Conservation (phyloP, 2,329 filamentous ascomycete genomes). For the Alternaria triticimaculans region DNA sequence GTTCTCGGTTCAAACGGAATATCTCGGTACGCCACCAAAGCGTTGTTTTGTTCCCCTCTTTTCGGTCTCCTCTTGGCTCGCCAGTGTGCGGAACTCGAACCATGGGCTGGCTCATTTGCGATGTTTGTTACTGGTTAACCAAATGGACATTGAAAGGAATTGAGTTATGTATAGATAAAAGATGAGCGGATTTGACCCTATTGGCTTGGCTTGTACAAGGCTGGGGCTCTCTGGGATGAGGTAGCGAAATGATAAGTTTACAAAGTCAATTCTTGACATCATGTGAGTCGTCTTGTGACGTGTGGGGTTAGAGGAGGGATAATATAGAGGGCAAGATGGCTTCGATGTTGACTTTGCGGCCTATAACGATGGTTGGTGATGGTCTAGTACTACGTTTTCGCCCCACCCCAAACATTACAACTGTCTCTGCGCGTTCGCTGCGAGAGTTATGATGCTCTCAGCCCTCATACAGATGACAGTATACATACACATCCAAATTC, state of each 20-base stretch:
- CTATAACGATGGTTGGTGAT: neutral
- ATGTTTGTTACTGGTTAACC: slow-evolving; percentile 10
- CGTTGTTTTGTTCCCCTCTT: slow-evolving; percentile 8
- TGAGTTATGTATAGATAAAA: slow-evolving; percentile 19
- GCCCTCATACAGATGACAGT: neutral
- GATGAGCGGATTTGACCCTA: neutral
- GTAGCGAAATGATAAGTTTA: slow-evolving; percentile 14
- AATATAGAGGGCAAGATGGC: neutral
- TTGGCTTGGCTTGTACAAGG: neutral
- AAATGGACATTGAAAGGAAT: neutral
- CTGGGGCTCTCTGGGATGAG: slow-evolving; percentile 4
- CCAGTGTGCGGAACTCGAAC: slow-evolving; percentile 5
- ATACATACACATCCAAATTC: neutral
- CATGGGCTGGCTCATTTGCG: slow-evolving; percentile 20
- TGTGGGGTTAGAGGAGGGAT: neutral
- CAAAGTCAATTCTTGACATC: neutral
- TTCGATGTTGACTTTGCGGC: neutral
- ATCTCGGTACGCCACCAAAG: slow-evolving; percentile 17
- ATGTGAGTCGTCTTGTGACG: neutral
- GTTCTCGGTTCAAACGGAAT: slow-evolving; percentile 8
- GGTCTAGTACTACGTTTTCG: neutral
- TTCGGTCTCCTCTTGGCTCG: slow-evolving; percentile 4
- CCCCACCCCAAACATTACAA: neutral
- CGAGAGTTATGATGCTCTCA: neutral
- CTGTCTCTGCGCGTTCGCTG: neutral